Evolutionary conservation across 805 yeast genomes (phyloP), one percentile per base, ranked within the genome.

Genomic region (Zygotorulaspora florentina): DNA sequence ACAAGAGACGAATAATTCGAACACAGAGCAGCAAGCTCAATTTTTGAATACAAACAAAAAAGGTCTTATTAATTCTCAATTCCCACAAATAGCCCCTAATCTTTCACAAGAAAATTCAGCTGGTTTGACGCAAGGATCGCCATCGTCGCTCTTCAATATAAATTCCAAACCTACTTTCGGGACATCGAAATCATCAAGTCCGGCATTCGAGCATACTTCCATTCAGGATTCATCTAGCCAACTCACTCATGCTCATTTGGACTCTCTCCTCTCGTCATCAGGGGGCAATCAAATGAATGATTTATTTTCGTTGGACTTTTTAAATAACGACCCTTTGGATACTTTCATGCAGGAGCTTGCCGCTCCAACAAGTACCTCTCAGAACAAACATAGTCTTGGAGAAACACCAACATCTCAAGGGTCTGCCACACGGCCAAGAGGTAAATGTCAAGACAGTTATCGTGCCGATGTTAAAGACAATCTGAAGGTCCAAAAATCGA

Each of bases 311-410:
- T 41, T 55, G 3, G 57, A 56, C 42, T 53, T 52, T 35, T 34
- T 55, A 17, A 54, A 48, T 13, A 51, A 48, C 3, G 61, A 51
- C 34, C 61, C 58, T 2, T 43, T 57, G 37, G 58, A 53, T 37
- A 36, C 55, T 20, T 52, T 58, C 13, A 52, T 54, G 50, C 54
- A 54, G 37, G 56, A 57, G 35, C 36, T 54, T 11, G 43, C 56
- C 9, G 46, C 53, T 3, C 47, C 46, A 8, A 31, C 51, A 11
- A 23, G 30, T 7, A 34, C 37, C 25, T 28, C 50, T 30, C 45
- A 46, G 34, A 47, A 46, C 16, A 20, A 23, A 25, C 12, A 35
- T 31, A 23, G 28, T 8, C 40, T 46, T 3, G 25, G 35, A 7
- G 42, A 41, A 23, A 23, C 29, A 15, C 38, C 45, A n/a, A 27